Conservation (phyloP, 1,139 yeast species). For the Geotrichum bryndzae region DNA sequence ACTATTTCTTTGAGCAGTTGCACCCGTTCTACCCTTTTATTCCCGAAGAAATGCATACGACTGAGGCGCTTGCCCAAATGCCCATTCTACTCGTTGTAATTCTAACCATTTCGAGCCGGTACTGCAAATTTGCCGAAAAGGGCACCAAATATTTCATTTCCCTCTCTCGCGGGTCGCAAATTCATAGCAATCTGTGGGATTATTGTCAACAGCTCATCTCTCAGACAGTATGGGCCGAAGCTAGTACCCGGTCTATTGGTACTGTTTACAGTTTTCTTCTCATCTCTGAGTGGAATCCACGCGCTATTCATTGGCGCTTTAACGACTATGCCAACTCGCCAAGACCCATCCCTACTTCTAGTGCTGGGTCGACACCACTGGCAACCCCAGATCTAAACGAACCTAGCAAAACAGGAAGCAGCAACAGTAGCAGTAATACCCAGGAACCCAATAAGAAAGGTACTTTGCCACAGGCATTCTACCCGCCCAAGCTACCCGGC, state of each 20-base stretch:
- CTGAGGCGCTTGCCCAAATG: conserved; percentile 63
- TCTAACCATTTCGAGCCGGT: conserved; percentile 71
- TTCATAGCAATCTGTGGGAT: conserved; percentile 75
- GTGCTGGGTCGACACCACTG: conserved; percentile 5
- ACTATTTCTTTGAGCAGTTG: conserved; percentile 66
- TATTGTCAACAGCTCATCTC: conserved; percentile 77
- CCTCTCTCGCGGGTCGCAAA: conserved; percentile 15
- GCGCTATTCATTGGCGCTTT: conserved; percentile 89
- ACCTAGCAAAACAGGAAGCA: neutral
- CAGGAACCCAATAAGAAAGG: conserved; percentile 7
- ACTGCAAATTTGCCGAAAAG: conserved; percentile 32
- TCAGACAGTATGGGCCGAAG: conserved; percentile 92
- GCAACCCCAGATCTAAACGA: neutral
- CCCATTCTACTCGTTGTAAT: conserved; percentile 79
- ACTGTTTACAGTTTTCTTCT: conserved; percentile 77
- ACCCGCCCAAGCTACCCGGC: conserved; percentile 28
- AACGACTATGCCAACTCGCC: conserved; percentile 74
- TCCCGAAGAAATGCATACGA: conserved; percentile 64
- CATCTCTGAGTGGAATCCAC: conserved; percentile 93
- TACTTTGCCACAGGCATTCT: conserved; percentile 9
- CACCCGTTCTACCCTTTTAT: conserved; percentile 88
- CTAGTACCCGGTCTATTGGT: conserved; percentile 79
- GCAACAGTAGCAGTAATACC: neutral
- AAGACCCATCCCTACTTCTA: conserved; percentile 16
- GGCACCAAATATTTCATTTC: conserved; percentile 17